A percentile compares a stretch with the other conserved stretches of the same genome.
phyloP scores from a whole-genome alignment of 2,329 filamentous ascomycete genomes.

The Calonectria hawksworthii region DNA sequence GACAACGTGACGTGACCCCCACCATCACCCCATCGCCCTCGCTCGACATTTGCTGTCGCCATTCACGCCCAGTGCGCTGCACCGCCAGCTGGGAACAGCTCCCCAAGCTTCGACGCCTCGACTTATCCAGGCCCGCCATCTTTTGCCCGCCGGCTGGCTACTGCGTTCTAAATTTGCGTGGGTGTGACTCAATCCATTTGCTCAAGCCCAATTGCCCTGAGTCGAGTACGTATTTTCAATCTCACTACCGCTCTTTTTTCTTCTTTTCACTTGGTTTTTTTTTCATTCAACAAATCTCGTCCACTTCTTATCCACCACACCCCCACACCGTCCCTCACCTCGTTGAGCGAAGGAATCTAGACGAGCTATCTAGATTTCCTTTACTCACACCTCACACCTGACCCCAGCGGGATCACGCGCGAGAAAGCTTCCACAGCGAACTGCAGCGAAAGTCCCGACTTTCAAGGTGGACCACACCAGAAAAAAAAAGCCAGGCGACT shows the following conservation, averaged over 20 bases:
- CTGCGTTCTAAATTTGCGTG: slow-evolving; percentile 14
- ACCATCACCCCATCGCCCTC: slow-evolving; percentile 43
- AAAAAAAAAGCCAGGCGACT: slow-evolving; percentile 8
- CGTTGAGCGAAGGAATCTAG: slow-evolving; percentile 2
- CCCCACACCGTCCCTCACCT: slow-evolving; percentile 17
- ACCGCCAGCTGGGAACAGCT: background rate
- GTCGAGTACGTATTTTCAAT: background rate
- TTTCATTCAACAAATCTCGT: background rate
- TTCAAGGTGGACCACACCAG: slow-evolving; percentile 15
- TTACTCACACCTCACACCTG: slow-evolving; percentile 21
- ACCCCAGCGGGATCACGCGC: slow-evolving; percentile 22
- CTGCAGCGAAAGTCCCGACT: slow-evolving; percentile 9
- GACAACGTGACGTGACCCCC: slow-evolving; percentile 48
- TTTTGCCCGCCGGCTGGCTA: background rate
- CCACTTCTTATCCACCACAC: background rate
- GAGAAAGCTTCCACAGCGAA: slow-evolving; percentile 2
- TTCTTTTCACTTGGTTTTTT: background rate
- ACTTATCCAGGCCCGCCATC: slow-evolving; percentile 6
- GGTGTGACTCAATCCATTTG: slow-evolving; percentile 22
- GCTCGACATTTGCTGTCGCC: slow-evolving; percentile 24
- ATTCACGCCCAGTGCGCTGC: slow-evolving; percentile 11
- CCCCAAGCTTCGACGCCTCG: slow-evolving; percentile 18
- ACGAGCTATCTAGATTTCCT: slow-evolving; percentile 9
- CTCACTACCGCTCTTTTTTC: slow-evolving; percentile 5
- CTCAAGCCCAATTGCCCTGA: slow-evolving; percentile 4